Evolutionary conservation across 371 early-diverging fungal genomes (phyloP).

Genomic region (Syncephalastrum racemosum): DNA sequence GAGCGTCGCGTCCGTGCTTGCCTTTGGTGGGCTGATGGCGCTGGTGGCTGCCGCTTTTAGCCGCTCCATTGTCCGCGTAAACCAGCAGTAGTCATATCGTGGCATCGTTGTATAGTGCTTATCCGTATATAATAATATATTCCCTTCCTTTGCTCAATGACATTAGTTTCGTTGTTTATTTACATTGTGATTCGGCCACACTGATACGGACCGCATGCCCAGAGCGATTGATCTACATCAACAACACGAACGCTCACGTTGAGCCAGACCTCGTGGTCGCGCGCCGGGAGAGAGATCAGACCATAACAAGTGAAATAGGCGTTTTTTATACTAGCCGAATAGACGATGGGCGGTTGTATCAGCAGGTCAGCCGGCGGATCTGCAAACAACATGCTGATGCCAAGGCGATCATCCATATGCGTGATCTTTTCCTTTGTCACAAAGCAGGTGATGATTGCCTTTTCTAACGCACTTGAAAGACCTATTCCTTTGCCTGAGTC

Average conservation of each 20-base stretch:
- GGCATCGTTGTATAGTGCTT: no score
- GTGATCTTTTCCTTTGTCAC: conserved; percentile 28
- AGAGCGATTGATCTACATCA: conserved; percentile 21
- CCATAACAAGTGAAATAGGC: conserved; percentile 38
- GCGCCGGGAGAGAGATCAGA: conserved; percentile 20
- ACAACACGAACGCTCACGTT: conserved; percentile 29
- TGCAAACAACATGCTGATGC: conserved; percentile 30
- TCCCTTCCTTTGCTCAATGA: no score
- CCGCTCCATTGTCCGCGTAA: conserved; percentile 43
- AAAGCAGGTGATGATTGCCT: conserved; percentile 33
- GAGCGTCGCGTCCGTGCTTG: conserved; percentile 54
- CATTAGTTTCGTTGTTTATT: no score
- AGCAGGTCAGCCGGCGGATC: conserved; percentile 28
- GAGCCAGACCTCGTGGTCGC: conserved; percentile 30
- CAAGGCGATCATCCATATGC: conserved; percentile 29
- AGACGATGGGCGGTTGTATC: conserved; percentile 31
- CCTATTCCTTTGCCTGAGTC: conserved; percentile 6
- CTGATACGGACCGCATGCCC: conserved; percentile 28
- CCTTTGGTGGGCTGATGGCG: conserved; percentile 68
- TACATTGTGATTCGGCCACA: conserved; percentile 14
- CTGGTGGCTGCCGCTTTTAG: conserved; percentile 59
- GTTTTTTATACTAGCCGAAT: conserved; percentile 26
- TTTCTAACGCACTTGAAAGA: conserved; percentile 11
- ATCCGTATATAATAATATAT: no score
- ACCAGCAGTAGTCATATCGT: background rate